Conservation (phyloP, 352 stramenopile species). For the Blastocystis sp. region DNA sequence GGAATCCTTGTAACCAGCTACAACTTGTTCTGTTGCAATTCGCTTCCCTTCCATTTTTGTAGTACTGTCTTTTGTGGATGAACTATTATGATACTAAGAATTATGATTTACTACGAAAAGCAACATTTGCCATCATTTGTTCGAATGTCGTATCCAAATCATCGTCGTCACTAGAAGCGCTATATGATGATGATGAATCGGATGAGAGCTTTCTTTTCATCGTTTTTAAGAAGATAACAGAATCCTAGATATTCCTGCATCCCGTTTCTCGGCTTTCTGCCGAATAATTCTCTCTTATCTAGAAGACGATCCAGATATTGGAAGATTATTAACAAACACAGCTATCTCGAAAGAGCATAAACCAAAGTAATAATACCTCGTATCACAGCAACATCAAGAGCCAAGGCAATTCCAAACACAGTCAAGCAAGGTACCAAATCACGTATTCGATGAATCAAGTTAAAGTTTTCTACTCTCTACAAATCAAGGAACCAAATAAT, state of each 20-base stretch:
- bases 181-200: background rate
- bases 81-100: background rate
- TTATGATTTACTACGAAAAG: background rate
- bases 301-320: too few relatives aligned
- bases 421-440: conserved; percentile 15
- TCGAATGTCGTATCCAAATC: background rate
- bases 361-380: background rate
- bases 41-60: background rate
- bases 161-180: background rate
- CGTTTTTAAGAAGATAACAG: too few relatives aligned
- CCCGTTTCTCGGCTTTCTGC: background rate
- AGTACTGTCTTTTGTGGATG: background rate
- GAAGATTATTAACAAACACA: background rate
- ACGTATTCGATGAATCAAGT: conserved; percentile 19
- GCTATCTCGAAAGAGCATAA: background rate
- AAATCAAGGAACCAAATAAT: background rate
- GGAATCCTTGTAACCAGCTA: too few relatives aligned
- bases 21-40: background rate
- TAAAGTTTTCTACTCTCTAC: conserved; percentile 50
- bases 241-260: background rate
- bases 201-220: too few relatives aligned
- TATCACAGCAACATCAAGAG: background rate
- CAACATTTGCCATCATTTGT: background rate
- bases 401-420: background rate
- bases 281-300: too few relatives aligned